Conservation (phyloP, 228 moss, liverwort and hornwort genomes). For the Sphagnum fallax region DNA sequence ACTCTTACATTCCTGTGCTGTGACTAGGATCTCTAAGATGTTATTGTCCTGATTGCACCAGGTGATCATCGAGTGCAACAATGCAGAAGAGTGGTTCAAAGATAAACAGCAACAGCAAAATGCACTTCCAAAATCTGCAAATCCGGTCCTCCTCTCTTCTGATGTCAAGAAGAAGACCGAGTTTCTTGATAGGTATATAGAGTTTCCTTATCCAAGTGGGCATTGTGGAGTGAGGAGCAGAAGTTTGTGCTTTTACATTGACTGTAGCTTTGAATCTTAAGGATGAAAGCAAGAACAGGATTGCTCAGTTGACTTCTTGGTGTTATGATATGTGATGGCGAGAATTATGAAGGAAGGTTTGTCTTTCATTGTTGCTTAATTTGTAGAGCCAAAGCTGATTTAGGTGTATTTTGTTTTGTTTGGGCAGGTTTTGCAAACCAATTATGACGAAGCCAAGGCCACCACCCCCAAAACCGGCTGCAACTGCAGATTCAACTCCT, state of each 20-base stretch:
- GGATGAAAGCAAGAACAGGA: not conserved
- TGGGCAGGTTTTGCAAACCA: slow-evolving; percentile 85
- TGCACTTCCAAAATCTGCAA: slow-evolving; percentile 53
- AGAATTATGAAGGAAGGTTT: too few species aligned
- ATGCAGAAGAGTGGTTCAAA: slow-evolving; percentile 96
- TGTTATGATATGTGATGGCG: too few species aligned
- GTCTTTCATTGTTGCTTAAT: too few species aligned
- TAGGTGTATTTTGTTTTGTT: not conserved
- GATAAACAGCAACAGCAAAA: slow-evolving; percentile 96
- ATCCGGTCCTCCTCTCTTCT: slow-evolving; percentile 57
- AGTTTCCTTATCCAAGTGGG: not conserved
- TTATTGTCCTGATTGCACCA: slow-evolving; percentile 4
- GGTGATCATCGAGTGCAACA: slow-evolving; percentile 79
- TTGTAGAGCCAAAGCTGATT: not conserved
- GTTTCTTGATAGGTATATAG: slow-evolving; percentile 65
- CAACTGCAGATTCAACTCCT: slow-evolving; percentile 52
- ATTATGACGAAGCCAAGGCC: slow-evolving; percentile 94
- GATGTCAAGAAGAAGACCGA: slow-evolving; percentile 97
- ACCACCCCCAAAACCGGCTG: slow-evolving; percentile 69
- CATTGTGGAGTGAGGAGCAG: too few species aligned
- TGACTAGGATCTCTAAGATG: not conserved
- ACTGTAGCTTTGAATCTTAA: not conserved
- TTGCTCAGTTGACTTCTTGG: too few species aligned
- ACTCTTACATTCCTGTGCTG: not conserved
- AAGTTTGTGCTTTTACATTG: not conserved